These are phyloP conservation scores for Corymbia citriodora DNA, from an alignment of 441 rosid genomes.

Conservation along the genomic window DNA sequence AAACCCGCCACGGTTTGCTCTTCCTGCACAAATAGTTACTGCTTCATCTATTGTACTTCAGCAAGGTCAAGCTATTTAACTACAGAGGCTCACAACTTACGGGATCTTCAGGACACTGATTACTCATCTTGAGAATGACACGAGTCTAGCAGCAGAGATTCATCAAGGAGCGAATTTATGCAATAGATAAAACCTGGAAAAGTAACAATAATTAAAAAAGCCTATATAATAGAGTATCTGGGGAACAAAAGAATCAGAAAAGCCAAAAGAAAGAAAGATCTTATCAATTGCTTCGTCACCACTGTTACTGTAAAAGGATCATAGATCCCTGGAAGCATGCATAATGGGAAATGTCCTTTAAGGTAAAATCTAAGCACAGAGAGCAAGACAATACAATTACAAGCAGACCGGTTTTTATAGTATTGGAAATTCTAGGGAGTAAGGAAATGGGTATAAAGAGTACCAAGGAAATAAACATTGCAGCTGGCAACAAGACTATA, in stretches of 20 bases:
- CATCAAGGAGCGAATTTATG: slow-evolving; percentile 22
- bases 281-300: neutral
- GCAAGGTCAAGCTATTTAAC: neutral
- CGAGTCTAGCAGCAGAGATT: slow-evolving; percentile 13
- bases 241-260: neutral
- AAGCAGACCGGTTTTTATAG: neutral
- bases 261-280: neutral
- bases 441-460: neutral
- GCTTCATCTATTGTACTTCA: neutral
- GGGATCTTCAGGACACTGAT: slow-evolving; percentile 32
- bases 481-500: neutral
- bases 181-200: slow-evolving; percentile 21
- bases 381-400: neutral
- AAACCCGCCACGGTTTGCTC: slow-evolving; percentile 75
- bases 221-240: neutral
- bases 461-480: neutral
- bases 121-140: slow-evolving; percentile 52
- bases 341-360: neutral
- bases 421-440: neutral
- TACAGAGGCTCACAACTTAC: slow-evolving; percentile 36
- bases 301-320: neutral
- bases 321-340: neutral
- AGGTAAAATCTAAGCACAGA: neutral
- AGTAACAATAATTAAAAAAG: neutral
- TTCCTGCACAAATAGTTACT: slow-evolving; percentile 40